Percentiles rank a stretch among this genome's conserved stretches.
Evolutionary conservation across 495 filamentous ascomycete genomes (phyloP).

Genomic region (Xylaria venustula): DNA sequence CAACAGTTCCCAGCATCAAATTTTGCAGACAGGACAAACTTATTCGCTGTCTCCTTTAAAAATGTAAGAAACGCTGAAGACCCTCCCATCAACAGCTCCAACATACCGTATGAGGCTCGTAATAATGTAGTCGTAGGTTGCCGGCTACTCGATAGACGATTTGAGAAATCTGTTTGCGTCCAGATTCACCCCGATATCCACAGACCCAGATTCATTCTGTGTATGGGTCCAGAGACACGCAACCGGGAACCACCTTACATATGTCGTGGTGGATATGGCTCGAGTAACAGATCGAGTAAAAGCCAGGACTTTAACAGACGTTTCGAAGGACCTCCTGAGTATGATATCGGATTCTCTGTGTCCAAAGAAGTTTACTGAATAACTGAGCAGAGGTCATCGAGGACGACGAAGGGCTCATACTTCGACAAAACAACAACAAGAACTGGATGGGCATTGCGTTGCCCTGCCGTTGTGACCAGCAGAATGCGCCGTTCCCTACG

Average conservation of each 20-base stretch:
- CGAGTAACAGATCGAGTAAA: neutral
- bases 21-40: neutral
- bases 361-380: neutral
- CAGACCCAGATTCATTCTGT: neutral
- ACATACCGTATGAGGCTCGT: neutral
- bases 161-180: neutral
- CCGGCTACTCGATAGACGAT: neutral
- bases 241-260: neutral
- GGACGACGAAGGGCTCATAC: neutral
- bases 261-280: neutral
- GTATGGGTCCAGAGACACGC: neutral
- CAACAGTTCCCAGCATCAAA: neutral
- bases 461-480: neutral
- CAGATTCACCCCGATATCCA: neutral
- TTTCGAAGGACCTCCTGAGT: neutral
- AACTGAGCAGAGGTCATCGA: neutral
- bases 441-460: neutral
- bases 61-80: neutral
- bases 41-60: neutral
- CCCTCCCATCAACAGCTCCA: too few relatives aligned
- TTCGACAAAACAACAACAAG: neutral
- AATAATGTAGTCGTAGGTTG: neutral
- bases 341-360: neutral
- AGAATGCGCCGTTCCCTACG: neutral
- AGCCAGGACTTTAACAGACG: neutral